phyloP scores from a whole-genome alignment of 1,284 basidiomycete genomes.

The Apiotrichum domesticum region DNA sequence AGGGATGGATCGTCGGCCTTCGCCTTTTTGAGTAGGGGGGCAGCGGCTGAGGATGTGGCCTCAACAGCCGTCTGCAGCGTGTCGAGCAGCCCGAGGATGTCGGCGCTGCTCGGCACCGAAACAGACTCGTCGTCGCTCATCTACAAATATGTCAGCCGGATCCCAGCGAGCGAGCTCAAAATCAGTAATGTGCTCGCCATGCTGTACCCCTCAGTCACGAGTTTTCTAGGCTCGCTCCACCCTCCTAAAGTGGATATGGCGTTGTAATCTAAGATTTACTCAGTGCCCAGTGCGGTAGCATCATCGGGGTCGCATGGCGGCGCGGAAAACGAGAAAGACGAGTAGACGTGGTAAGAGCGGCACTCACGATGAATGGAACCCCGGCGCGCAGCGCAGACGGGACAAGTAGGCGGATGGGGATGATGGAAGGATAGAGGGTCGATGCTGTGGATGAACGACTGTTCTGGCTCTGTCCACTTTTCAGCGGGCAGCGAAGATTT shows the following conservation, averaged over 20 bases:
- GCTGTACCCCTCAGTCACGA: constrained; percentile 45
- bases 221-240: constrained; percentile 51
- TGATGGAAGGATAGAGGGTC: too few species aligned
- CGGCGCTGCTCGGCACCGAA: constrained; percentile 21
- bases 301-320: constrained; percentile 15
- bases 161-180: too few species aligned
- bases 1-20: constrained; percentile 48
- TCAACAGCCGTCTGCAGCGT: constrained; percentile 39
- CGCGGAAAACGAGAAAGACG: background rate
- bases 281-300: constrained; percentile 49
- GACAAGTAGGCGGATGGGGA: too few species aligned
- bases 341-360: too few species aligned
- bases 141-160: too few species aligned
- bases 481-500: too few species aligned
- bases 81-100: constrained; percentile 34
- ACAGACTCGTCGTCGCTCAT: constrained; percentile 23
- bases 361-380: too few species aligned
- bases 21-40: constrained; percentile 40
- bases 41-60: constrained; percentile 34
- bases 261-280: constrained; percentile 41
- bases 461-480: too few species aligned
- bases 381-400: too few species aligned
- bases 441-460: too few species aligned
- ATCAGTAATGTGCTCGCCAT: too few species aligned
- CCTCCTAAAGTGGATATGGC: constrained; percentile 41